Evolutionary conservation across 2,329 filamentous ascomycete genomes (phyloP), one percentile per base, ranked within the genome.

Genomic region (Amauroascus verrucosus): DNA sequence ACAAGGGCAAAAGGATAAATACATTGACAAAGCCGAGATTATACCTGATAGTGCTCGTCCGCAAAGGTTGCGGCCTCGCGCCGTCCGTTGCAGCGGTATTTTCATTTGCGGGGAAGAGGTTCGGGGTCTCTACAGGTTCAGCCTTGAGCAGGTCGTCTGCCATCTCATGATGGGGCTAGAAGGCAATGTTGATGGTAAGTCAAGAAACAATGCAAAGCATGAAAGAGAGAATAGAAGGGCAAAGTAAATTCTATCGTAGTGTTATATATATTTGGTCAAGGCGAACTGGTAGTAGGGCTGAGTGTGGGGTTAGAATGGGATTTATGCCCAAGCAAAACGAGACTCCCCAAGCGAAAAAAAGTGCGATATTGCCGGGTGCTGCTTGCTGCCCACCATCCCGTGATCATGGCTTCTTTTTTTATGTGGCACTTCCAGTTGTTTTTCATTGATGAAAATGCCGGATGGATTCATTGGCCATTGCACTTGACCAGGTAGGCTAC

Each of bases 281-380:
- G 41, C 24, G 50, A 52, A 38, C 38, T 46, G 50, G 5, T 9
- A 46, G 44, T 52, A 52, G 50, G 50, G 50, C 50, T 52, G 50
- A 51, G 38, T 51, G 37, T 51, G 50, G 50, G 50, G 40, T 37
- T 37, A 14, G 8, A 37, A 16, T 13, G 14, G 18, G 30, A 16
- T 52, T 46, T 30, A 30, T 51, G 48, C 40, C 48, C 28, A 43
- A 51, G 48, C n/a, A 28, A 40, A 50, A 32, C 1, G 35, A 18
- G 45, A 49, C 20, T 18, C 22, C 35, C 14, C 13, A 30, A 41
- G 48, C 37, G 37, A 37, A 22, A 41, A 49, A 6, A 24, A 30
- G 26, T 30, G 4, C 4, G 9, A 4, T 26, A 20, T 32, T 24
- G 47, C 35, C 24, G 20, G 8, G 16, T 9, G 24, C 3, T 8